Conservation (phyloP, 225 moss, liverwort and hornwort genomes). For the Bryoerythrophyllum caledonicum region DNA sequence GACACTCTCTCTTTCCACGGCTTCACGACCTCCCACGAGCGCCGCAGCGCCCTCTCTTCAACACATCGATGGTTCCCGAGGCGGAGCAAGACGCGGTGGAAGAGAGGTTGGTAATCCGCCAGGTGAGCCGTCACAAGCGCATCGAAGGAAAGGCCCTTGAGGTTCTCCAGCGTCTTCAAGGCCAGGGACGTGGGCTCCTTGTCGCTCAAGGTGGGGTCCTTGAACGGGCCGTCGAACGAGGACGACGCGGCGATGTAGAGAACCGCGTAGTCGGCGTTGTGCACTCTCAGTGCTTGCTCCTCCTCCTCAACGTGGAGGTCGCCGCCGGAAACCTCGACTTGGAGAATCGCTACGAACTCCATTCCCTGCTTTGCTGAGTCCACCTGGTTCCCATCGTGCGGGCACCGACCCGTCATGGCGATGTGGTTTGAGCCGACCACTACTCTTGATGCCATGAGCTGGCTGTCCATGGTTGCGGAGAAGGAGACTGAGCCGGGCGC, state of each 20-base stretch:
- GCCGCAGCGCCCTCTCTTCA: not conserved
- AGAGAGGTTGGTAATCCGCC: slow-evolving; percentile 83
- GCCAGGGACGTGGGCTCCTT: slow-evolving; percentile 59
- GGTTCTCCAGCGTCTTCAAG: slow-evolving; percentile 48
- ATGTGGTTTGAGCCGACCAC: slow-evolving; percentile 53
- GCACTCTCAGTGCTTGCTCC: slow-evolving; percentile 58
- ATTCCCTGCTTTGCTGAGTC: slow-evolving; percentile 52
- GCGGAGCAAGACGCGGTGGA: slow-evolving; percentile 63
- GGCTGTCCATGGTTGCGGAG: slow-evolving; percentile 59
- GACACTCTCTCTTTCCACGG: slow-evolving; percentile 36
- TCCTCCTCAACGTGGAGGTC: slow-evolving; percentile 52
- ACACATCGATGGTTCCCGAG: slow-evolving; percentile 56
- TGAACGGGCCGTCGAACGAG: slow-evolving; percentile 92
- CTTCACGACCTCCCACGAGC: slow-evolving; percentile 42
- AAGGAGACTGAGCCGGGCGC: slow-evolving; percentile 62
- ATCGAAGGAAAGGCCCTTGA: slow-evolving; percentile 56
- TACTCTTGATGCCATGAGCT: slow-evolving; percentile 50
- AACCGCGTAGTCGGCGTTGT: slow-evolving; percentile 73
- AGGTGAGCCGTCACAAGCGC: slow-evolving; percentile 65
- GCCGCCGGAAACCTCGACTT: slow-evolving; percentile 57
- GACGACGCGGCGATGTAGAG: slow-evolving; percentile 74
- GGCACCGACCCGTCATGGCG: slow-evolving; percentile 75
- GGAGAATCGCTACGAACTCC: slow-evolving; percentile 70
- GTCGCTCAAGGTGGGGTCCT: slow-evolving; percentile 50
- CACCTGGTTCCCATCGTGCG: slow-evolving; percentile 46